These are phyloP conservation scores for Capronia epimyces DNA, from an alignment of 2,329 filamentous ascomycete species.

Conservation along the genomic window DNA sequence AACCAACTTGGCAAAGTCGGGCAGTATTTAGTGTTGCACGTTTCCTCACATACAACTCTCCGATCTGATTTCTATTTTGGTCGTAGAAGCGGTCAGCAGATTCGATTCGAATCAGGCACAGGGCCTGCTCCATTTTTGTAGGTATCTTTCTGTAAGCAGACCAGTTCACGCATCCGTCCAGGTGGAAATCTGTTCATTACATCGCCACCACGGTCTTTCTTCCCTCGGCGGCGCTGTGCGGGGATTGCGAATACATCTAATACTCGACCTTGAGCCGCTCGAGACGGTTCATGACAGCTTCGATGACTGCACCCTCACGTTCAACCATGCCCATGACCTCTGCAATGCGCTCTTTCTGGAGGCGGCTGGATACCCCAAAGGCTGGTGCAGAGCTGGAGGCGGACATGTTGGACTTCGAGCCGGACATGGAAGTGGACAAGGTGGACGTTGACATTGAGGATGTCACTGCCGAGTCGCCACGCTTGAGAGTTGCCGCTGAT, in stretches of 20 bases:
- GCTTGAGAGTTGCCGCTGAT: slow-evolving; percentile 3
- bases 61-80: too few species aligned
- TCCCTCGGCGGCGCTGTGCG: background rate
- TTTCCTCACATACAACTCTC: too few species aligned
- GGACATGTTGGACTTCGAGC: slow-evolving; percentile 15
- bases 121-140: too few species aligned
- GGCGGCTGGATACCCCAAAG: slow-evolving; percentile 25
- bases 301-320: slow-evolving; percentile 37
- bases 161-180: too few species aligned
- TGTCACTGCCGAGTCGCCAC: slow-evolving; percentile 13
- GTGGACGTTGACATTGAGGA: slow-evolving; percentile 17
- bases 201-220: background rate
- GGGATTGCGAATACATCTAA: slow-evolving; percentile 6
- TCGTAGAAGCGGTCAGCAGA: too few species aligned
- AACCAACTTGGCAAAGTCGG: too few species aligned
- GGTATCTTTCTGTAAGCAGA: too few species aligned
- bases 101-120: too few species aligned
- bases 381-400: background rate
- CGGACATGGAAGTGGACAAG: slow-evolving; percentile 30
- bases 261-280: slow-evolving; percentile 24
- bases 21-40: too few species aligned
- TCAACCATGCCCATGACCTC: slow-evolving; percentile 49
- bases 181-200: background rate
- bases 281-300: slow-evolving; percentile 26
- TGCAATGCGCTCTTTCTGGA: slow-evolving; percentile 43